A percentile compares a stretch with the other conserved stretches of the same genome.
phyloP scores from a whole-genome alignment of 129 eudicot genomes.

The Saussurea involucrata region DNA sequence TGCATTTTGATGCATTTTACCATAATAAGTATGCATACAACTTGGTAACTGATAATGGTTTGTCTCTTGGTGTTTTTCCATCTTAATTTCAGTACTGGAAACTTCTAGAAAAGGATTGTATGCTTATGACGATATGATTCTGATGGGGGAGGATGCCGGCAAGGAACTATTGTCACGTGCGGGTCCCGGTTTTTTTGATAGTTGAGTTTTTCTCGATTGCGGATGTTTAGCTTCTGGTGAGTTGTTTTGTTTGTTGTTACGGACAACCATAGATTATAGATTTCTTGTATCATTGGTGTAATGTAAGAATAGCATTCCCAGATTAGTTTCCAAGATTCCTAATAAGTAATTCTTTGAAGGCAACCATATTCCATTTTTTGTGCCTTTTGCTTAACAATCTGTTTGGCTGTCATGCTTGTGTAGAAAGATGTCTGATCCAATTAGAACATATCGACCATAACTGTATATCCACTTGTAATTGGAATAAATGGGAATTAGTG shows the following conservation, averaged over 20 bases:
- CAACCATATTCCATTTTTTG: not conserved
- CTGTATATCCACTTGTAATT: too few relatives aligned
- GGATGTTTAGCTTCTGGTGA: conserved; percentile 20
- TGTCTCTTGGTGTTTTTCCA: not conserved
- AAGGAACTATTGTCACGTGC: conserved; percentile 82
- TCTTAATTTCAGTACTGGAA: conserved; percentile 57
- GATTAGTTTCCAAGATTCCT: not conserved
- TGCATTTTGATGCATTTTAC: not conserved
- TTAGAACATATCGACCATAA: too few relatives aligned
- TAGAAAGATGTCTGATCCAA: too few relatives aligned
- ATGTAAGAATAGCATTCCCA: not conserved
- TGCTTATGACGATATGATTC: conserved; percentile 69
- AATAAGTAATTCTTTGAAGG: not conserved
- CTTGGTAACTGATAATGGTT: not conserved
- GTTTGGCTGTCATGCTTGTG: too few relatives aligned
- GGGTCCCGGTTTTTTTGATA: conserved; percentile 82
- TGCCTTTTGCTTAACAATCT: not conserved
- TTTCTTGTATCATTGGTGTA: not conserved
- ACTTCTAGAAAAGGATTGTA: conserved; percentile 73
- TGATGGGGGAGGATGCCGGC: conserved; percentile 94
- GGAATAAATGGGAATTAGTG: too few relatives aligned
- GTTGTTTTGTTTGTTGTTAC: conserved; percentile 17
- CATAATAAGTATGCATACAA: not conserved
- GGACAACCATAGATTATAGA: not conserved
- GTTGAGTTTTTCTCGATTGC: conserved; percentile 30